Conservation (phyloP, 2,329 filamentous ascomycete genomes). For the Pseudocercospora fuligena region DNA sequence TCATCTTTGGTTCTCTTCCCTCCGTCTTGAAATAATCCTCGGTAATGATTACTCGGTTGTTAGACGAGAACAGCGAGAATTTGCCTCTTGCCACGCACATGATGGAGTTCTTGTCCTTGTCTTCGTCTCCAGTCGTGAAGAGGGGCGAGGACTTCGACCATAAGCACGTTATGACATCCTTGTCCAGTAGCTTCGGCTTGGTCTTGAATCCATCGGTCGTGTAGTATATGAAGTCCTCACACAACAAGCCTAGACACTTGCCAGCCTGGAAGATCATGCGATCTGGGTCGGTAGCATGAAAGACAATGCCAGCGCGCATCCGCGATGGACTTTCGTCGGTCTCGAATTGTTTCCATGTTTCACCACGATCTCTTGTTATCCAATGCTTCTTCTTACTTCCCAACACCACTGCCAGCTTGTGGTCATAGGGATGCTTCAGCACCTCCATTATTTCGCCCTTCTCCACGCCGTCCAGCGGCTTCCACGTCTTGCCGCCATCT, state of each 20-base stretch:
- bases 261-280: conserved; percentile 78
- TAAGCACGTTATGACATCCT: conserved; percentile 75
- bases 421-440: conserved; percentile 77
- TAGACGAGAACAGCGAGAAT: conserved; percentile 71
- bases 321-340: conserved; percentile 63
- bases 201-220: conserved; percentile 84
- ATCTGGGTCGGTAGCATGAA: conserved; percentile 81
- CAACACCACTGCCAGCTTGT: conserved; percentile 78
- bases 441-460: conserved; percentile 67
- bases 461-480: conserved; percentile 65
- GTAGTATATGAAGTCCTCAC: conserved; percentile 65
- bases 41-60: conserved; percentile 79
- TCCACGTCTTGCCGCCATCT: conserved; percentile 82
- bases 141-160: conserved; percentile 81
- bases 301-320: conserved; percentile 65
- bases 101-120: conserved; percentile 71
- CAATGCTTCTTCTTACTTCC: conserved; percentile 72
- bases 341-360: conserved; percentile 78
- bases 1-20: conserved; percentile 74
- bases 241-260: conserved; percentile 45
- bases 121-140: conserved; percentile 71
- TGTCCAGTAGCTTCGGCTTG: conserved; percentile 66
- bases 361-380: conserved; percentile 80
- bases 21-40: conserved; percentile 77
- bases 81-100: conserved; percentile 79